Evolutionary conservation across 352 stramenopile genomes (phyloP).

Genomic region (Hyphochytrium catenoides): DNA sequence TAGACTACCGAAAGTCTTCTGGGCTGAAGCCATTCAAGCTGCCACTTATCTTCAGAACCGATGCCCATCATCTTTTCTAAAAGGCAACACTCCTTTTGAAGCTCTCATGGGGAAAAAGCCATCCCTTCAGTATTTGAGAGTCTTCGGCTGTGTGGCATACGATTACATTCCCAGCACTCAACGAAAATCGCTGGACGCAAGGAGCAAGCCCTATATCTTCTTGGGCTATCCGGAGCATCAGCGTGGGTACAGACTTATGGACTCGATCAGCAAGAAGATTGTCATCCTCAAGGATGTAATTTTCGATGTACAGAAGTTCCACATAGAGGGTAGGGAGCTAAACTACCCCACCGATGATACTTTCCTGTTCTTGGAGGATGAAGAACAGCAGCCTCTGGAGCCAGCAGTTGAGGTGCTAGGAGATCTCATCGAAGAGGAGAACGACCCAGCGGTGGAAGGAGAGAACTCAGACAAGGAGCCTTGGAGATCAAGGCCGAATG

Average conservation of each 20-base stretch:
- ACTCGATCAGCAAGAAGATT: background rate
- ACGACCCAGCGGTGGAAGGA: too few relatives aligned
- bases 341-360: conserved; percentile 1
- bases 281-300: conserved; percentile 4
- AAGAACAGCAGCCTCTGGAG: too few relatives aligned
- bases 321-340: background rate
- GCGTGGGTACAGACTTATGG: conserved; percentile 3
- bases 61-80: too few relatives aligned
- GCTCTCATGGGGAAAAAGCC: too few relatives aligned
- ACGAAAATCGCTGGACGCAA: conserved; percentile 4
- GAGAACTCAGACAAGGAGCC: too few relatives aligned
- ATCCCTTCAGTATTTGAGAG: conserved; percentile 4
- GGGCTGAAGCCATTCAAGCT: too few relatives aligned
- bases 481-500: conserved; percentile 1
- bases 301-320: conserved; percentile 2
- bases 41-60: too few relatives aligned
- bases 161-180: background rate
- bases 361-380: too few relatives aligned
- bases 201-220: conserved; percentile 4
- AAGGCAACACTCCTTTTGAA: too few relatives aligned
- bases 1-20: too few relatives aligned
- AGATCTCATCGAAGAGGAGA: too few relatives aligned
- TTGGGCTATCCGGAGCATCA: conserved; percentile 3
- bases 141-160: conserved; percentile 6
- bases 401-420: too few relatives aligned